Evolutionary conservation across 1,284 basidiomycete genomes (phyloP), one percentile per base, ranked within the genome.

Genomic region (Ustanciosporium gigantosporum): DNA sequence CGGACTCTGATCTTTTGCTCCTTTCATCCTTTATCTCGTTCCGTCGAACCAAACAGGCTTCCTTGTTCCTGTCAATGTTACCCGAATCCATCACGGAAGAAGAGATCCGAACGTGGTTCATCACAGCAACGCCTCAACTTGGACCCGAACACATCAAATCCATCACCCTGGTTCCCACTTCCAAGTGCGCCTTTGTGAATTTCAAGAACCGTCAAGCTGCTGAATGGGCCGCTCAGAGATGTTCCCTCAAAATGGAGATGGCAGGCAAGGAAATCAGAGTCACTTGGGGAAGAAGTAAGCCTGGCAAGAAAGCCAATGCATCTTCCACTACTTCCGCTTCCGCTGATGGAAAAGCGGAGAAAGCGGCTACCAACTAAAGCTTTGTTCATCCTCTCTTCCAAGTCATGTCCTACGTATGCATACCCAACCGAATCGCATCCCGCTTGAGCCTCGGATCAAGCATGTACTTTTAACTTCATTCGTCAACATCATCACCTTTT

Each of bases 131-230:
- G 3, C 37, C 83, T 83, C 32, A 47, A n/a, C 48, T 73, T n/a
- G 31, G 41, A 16, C 13, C 52, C 3, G 80, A 84, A 78, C 87
- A 80, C 68, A 79, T 98, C 58, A 89, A 87, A 76, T 50, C 51
- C 14, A 62, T 71, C 36, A 66, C 65, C 21, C 39, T 67, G 14
- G 59, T 68, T 16, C 31, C 36, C 5, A 27, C 36, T 31, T 52
- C 60, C 31, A 66, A 91, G 79, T 96, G 91, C 79, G 94, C 94
- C 0, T 99, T 99, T 78, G 84, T 97, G 50, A 96, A 96, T 78
- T 98, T 98, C 80, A 86, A 83, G 52, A 85, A 88, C 46, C 84
- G 95, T 22, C 74, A 82, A 2, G 82, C 84, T 15, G 93, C 95
- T 13, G 95, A 99, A 78, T 80, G 81, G 7, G 91, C 90, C 0